Evolutionary conservation across 139 green algal genomes (phyloP).

Genomic region (Chlorella sp.): DNA sequence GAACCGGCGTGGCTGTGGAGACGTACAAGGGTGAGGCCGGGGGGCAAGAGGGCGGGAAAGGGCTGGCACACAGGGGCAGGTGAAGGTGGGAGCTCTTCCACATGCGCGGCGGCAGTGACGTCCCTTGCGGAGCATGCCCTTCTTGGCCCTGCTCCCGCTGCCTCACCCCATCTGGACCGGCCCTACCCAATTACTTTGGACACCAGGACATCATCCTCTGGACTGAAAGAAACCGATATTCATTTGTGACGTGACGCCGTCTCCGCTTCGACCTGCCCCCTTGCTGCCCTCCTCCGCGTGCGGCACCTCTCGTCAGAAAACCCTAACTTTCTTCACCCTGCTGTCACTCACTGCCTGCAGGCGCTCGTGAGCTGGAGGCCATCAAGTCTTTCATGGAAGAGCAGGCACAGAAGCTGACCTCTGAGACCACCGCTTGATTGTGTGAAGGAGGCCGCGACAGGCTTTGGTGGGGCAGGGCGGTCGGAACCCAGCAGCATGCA

Average conservation of each 20-base stretch:
- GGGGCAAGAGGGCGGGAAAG: background rate
- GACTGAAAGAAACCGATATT: background rate
- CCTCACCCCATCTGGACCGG: too few relatives aligned
- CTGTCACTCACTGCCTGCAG: background rate
- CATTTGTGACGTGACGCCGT: too few relatives aligned
- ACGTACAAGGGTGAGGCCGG: background rate
- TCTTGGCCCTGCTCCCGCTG: too few relatives aligned
- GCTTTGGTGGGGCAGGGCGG: too few relatives aligned
- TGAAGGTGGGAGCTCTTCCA: too few relatives aligned
- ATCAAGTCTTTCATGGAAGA: conserved; percentile 33
- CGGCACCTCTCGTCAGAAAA: background rate
- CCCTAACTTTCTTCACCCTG: background rate
- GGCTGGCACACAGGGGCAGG: too few relatives aligned
- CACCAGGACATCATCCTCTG: too few relatives aligned
- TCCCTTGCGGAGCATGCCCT: too few relatives aligned
- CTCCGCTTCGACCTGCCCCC: background rate
- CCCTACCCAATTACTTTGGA: too few relatives aligned
- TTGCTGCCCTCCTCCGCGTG: background rate
- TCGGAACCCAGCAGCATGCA: too few relatives aligned
- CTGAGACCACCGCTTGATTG: conserved; percentile 33
- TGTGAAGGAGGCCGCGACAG: too few relatives aligned
- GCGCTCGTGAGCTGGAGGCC: conserved; percentile 24
- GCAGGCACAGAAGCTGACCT: conserved; percentile 22
- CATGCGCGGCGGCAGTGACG: too few relatives aligned
- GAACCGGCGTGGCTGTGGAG: background rate